A percentile compares a stretch with the other conserved stretches of the same genome.
These are phyloP conservation scores for Fusarium begoniae DNA, from an alignment of 2,329 filamentous ascomycete genomes.

Conservation along the genomic window DNA sequence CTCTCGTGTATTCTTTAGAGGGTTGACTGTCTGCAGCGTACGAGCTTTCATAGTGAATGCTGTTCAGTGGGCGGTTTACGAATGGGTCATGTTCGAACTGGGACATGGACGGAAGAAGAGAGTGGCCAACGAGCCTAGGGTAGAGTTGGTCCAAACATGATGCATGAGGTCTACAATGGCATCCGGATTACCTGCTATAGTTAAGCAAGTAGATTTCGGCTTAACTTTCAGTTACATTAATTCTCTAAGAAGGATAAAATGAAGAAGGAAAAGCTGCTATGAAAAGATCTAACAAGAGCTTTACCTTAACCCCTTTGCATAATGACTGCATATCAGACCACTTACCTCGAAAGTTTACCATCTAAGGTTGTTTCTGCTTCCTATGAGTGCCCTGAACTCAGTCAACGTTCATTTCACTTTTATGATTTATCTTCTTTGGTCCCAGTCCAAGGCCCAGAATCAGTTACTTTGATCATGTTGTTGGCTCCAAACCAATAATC, in stretches of 20 bases:
- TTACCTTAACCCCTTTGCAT: neutral
- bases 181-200: conserved; percentile 14
- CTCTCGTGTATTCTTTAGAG: conserved; percentile 72
- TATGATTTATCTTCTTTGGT: neutral
- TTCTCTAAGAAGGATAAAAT: neutral
- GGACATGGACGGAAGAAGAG: conserved; percentile 40
- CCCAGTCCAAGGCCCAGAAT: neutral
- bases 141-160: neutral
- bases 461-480: neutral
- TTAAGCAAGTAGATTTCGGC: neutral
- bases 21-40: conserved; percentile 81
- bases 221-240: neutral
- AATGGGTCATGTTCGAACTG: conserved; percentile 79
- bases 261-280: neutral
- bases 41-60: conserved; percentile 94
- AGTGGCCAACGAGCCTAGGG: neutral
- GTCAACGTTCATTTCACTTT: neutral
- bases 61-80: conserved; percentile 91
- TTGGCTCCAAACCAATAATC: neutral
- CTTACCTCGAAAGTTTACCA: neutral
- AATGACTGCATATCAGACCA: neutral
- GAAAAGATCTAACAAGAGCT: neutral
- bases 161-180: neutral
- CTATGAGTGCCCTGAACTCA: neutral
- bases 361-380: neutral